A percentile compares a stretch with the other conserved stretches of the same genome.
These are phyloP conservation scores for Bryum argenteum DNA, from an alignment of 225 moss, liverwort and hornwort genomes.

Conservation along the genomic window DNA sequence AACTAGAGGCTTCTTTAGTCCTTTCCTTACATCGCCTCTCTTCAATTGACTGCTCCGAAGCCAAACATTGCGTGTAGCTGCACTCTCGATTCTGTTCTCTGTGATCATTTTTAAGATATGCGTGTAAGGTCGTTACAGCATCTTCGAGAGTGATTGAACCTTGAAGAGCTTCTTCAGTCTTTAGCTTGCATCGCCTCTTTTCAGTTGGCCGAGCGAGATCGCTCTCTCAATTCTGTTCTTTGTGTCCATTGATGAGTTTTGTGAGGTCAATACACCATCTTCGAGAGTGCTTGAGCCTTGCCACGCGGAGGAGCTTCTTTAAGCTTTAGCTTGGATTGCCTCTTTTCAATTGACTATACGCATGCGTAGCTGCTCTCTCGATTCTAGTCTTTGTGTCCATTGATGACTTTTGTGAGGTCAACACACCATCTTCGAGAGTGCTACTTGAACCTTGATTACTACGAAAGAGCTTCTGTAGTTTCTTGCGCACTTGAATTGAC, in stretches of 20 bases:
- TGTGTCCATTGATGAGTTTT: background rate
- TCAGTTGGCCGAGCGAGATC: too few species aligned
- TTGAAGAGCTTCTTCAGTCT: background rate
- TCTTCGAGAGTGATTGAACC: too few species aligned
- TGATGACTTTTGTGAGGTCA: slow-evolving; percentile 13
- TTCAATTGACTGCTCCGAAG: background rate
- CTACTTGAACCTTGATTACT: background rate
- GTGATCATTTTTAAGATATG: too few species aligned
- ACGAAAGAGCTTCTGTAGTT: background rate
- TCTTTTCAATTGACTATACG: too few species aligned
- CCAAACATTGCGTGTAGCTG: too few species aligned
- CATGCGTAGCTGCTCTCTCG: background rate
- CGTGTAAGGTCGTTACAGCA: too few species aligned
- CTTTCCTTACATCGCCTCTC: background rate
- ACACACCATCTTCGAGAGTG: background rate
- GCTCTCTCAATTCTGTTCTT: slow-evolving; percentile 1
- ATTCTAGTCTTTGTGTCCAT: background rate
- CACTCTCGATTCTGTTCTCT: background rate
- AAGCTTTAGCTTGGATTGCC: background rate
- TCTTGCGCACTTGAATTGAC: background rate
- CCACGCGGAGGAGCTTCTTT: background rate
- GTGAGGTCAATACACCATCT: slow-evolving; percentile 4
- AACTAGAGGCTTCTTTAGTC: background rate
- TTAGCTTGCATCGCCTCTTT: too few species aligned
- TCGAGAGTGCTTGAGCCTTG: background rate